A percentile compares a stretch with the other conserved stretches of the same genome.
These are phyloP conservation scores for Metschnikowia aberdeeniae DNA, from an alignment of 805 yeast species.

Conservation along the genomic window DNA sequence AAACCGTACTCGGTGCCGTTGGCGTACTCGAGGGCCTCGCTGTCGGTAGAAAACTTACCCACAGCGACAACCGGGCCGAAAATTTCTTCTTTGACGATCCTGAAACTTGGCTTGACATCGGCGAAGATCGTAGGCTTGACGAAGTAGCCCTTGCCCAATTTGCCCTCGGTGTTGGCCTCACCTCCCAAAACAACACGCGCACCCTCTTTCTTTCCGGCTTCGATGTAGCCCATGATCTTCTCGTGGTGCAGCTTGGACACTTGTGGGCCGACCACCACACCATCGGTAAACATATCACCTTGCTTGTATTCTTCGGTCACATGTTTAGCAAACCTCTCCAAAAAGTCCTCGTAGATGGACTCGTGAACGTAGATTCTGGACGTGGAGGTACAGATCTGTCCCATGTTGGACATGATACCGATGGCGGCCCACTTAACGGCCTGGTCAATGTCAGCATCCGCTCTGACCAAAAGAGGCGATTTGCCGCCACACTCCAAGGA, in stretches of 20 bases:
- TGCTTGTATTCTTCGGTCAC: slow-evolving; percentile 49
- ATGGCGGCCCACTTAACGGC: slow-evolving; percentile 66
- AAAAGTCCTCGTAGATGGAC: slow-evolving; percentile 50
- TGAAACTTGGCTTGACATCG: slow-evolving; percentile 61
- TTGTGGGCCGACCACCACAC: slow-evolving; percentile 57
- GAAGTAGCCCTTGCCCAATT: slow-evolving; percentile 52
- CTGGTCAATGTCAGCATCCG: slow-evolving; percentile 60
- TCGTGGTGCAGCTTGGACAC: slow-evolving; percentile 56
- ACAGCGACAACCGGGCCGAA: slow-evolving; percentile 83
- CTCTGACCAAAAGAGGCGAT: slow-evolving; percentile 59
- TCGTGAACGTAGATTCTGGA: slow-evolving; percentile 60
- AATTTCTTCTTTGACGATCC: slow-evolving; percentile 73
- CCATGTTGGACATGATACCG: slow-evolving; percentile 62
- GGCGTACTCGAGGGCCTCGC: slow-evolving; percentile 65
- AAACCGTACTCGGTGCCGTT: slow-evolving; percentile 75
- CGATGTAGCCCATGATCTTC: slow-evolving; percentile 42
- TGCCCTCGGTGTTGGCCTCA: slow-evolving; percentile 36
- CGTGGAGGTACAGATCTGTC: slow-evolving; percentile 68
- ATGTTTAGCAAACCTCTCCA: slow-evolving; percentile 41
- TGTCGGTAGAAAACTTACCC: slow-evolving; percentile 60
- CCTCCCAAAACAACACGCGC: slow-evolving; percentile 41
- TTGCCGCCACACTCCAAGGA: slow-evolving; percentile 74
- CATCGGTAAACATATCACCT: slow-evolving; percentile 49
- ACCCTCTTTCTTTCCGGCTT: slow-evolving; percentile 43
- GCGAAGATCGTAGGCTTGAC: slow-evolving; percentile 74